Percentiles rank a stretch among this genome's conserved stretches.
phyloP scores from a whole-genome alignment of 306 rosid genomes.

The Castanopsis chinensis region DNA sequence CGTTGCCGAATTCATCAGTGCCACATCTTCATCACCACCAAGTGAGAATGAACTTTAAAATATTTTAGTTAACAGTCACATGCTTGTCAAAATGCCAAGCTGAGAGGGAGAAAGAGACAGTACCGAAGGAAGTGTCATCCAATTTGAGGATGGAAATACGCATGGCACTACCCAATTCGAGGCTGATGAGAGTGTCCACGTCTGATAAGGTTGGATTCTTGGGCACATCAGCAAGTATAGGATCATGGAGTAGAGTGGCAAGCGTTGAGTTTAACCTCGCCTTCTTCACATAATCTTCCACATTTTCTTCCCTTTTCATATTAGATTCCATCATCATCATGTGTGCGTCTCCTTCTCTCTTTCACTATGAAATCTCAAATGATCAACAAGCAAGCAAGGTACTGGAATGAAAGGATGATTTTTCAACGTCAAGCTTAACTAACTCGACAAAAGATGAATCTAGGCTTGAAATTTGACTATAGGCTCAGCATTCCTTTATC shows the following conservation, averaged over 20 bases:
- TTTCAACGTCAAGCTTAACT: neutral
- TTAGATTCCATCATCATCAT: neutral
- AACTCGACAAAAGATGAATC: too few relatives aligned
- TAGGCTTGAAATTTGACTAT: too few relatives aligned
- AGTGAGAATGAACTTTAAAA: neutral
- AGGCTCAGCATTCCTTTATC: too few relatives aligned
- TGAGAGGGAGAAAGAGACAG: neutral
- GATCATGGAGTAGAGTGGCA: slow-evolving; percentile 45
- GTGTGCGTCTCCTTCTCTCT: neutral
- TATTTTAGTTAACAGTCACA: neutral
- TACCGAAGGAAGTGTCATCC: slow-evolving; percentile 60
- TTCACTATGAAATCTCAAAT: neutral
- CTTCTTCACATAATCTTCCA: slow-evolving; percentile 39
- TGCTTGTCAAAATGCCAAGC: slow-evolving; percentile 35
- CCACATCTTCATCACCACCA: slow-evolving; percentile 47
- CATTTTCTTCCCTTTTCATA: slow-evolving; percentile 20
- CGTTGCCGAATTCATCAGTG: slow-evolving; percentile 66
- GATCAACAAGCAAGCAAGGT: neutral
- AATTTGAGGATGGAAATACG: slow-evolving; percentile 65
- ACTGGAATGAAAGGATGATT: neutral
- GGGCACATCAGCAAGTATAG: slow-evolving; percentile 70
- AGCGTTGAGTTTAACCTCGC: slow-evolving; percentile 63
- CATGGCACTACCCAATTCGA: slow-evolving; percentile 89
- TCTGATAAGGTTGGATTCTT: slow-evolving; percentile 64
- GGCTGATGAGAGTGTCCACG: slow-evolving; percentile 77